A percentile compares a stretch with the other conserved stretches of the same genome.
Conservation (phyloP, 139 green algal species). For the Trebouxia sp. region DNA sequence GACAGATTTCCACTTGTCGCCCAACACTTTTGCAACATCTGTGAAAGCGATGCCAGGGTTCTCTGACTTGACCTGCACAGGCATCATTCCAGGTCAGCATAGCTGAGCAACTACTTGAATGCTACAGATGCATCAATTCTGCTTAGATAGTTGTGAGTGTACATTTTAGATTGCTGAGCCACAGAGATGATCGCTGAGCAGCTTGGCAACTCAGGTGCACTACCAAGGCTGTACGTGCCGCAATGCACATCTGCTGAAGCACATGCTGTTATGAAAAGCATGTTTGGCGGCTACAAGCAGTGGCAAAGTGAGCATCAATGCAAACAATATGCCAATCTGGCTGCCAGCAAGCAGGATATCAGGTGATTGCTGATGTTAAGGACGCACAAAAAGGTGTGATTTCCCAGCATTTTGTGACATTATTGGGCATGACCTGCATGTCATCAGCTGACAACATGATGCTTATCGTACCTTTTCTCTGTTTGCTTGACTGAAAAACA, state of each 20-base stretch:
- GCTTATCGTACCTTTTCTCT: slow-evolving; percentile 40
- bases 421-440: neutral
- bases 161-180: neutral
- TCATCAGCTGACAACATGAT: neutral
- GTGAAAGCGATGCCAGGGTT: slow-evolving; percentile 70
- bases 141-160: neutral
- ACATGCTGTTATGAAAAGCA: too few relatives aligned
- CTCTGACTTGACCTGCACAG: slow-evolving; percentile 57
- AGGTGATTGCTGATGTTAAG: too few relatives aligned
- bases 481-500: slow-evolving; percentile 80
- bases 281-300: too few relatives aligned
- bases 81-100: neutral
- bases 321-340: too few relatives aligned
- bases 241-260: too few relatives aligned
- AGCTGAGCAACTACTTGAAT: neutral
- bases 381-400: too few relatives aligned
- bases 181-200: neutral
- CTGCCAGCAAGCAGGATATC: too few relatives aligned
- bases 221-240: too few relatives aligned
- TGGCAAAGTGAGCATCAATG: neutral
- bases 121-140: neutral
- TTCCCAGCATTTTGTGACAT: too few relatives aligned
- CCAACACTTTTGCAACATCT: slow-evolving; percentile 75
- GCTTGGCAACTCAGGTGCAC: neutral
- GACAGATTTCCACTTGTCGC: slow-evolving; percentile 79